A percentile compares a stretch with the other conserved stretches of the same genome.
Conservation (phyloP, 2,329 filamentous ascomycete species). For the Fusarium pseudocircinatum region DNA sequence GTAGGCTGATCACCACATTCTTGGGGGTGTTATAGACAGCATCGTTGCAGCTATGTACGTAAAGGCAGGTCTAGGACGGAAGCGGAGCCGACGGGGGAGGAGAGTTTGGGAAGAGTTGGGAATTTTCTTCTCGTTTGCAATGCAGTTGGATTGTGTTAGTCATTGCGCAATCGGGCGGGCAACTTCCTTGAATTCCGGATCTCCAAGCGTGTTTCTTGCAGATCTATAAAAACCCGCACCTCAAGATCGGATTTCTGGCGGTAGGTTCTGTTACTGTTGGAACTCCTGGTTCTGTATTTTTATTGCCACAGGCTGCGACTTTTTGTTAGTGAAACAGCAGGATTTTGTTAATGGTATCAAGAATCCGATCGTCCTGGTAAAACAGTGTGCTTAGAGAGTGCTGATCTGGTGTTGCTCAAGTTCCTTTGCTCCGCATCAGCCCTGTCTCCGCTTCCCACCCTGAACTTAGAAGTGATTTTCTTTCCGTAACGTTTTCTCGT, state of each 20-base stretch:
- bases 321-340: not conserved
- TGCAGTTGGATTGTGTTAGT: not conserved
- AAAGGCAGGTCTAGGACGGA: constrained; percentile 8
- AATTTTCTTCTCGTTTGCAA: not conserved
- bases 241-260: constrained; percentile 7
- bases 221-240: not conserved
- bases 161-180: constrained; percentile 2
- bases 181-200: constrained; percentile 1
- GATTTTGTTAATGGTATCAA: not conserved
- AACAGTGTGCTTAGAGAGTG: not conserved
- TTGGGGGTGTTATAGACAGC: constrained; percentile 29
- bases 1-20: constrained; percentile 33
- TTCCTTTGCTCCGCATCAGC: constrained; percentile 41
- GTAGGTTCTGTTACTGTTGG: not conserved
- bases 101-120: not conserved
- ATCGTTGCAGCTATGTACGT: constrained; percentile 1
- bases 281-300: not conserved
- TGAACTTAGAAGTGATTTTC: constrained; percentile 25
- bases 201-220: not conserved
- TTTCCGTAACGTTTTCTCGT: constrained; percentile 18
- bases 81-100: constrained; percentile 1
- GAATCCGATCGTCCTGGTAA: not conserved
- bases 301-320: not conserved
- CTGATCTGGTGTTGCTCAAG: constrained; percentile 10
- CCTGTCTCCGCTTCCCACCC: constrained; percentile 31